Conservation (phyloP, 1,139 yeast species). For the Debaryomyces nepalensis region DNA sequence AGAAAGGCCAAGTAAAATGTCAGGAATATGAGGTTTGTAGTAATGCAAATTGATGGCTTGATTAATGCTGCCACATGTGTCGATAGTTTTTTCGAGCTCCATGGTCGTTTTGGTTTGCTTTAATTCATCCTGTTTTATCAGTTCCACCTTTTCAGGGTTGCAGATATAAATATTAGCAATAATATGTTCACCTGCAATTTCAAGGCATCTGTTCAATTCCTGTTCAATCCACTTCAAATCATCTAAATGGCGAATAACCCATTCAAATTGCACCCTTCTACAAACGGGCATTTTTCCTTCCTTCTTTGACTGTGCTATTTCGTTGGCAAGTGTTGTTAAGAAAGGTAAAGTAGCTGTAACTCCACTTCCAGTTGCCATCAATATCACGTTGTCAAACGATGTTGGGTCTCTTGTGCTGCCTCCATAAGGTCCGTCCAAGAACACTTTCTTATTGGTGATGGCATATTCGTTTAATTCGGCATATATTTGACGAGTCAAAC, state of each 20-base stretch:
- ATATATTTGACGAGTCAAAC: conserved; percentile 48
- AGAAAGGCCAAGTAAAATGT: conserved; percentile 25
- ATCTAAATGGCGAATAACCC: conserved; percentile 48
- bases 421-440: conserved; percentile 69
- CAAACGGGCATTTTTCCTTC: conserved; percentile 22
- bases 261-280: conserved; percentile 46
- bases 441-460: conserved; percentile 36
- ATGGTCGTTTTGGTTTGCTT: background rate
- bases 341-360: conserved; percentile 59
- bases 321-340: conserved; percentile 31
- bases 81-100: conserved; percentile 21
- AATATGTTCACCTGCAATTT: conserved; percentile 28
- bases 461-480: conserved; percentile 32
- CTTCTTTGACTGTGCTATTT: conserved; percentile 20
- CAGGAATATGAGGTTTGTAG: conserved; percentile 40
- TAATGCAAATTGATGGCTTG: conserved; percentile 24
- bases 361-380: conserved; percentile 59
- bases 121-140: background rate
- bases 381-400: conserved; percentile 52
- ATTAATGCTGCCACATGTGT: conserved; percentile 10
- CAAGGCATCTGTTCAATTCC: conserved; percentile 40
- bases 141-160: conserved; percentile 6
- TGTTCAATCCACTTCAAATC: conserved; percentile 51
- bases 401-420: conserved; percentile 55
- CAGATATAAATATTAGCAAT: conserved; percentile 35